These are phyloP conservation scores for Parathielavia appendiculata DNA, from an alignment of 495 filamentous ascomycete species.

Conservation along the genomic window DNA sequence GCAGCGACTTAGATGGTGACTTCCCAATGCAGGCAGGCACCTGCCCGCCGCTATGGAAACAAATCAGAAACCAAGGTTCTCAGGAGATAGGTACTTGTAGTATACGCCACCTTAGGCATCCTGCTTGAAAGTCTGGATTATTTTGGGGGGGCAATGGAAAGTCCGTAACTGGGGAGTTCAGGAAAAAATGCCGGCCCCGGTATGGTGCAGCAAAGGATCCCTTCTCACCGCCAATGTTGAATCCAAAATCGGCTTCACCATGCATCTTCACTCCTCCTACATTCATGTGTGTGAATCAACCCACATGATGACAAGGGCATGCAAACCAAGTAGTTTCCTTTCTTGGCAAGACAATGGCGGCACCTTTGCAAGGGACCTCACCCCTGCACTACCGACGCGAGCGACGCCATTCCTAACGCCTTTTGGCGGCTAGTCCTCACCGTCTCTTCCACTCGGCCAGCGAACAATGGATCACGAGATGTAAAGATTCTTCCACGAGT, in stretches of 20 bases:
- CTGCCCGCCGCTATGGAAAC: constrained; percentile 15
- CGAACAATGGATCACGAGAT: constrained; percentile 11
- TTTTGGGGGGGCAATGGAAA: too few species aligned
- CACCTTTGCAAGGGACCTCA: neutral
- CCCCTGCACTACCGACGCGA: neutral
- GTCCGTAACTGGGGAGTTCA: constrained; percentile 1
- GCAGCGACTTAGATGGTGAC: neutral
- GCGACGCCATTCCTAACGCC: too few species aligned
- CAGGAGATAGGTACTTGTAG: neutral
- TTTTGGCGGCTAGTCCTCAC: constrained; percentile 17
- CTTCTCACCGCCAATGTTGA: constrained; percentile 14
- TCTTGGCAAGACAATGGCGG: constrained; percentile 16
- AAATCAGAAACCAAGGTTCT: constrained; percentile 1
- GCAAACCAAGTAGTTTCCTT: neutral
- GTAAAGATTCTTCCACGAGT: constrained; percentile 5
- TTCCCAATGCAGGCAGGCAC: constrained; percentile 1
- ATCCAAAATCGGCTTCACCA: constrained; percentile 5
- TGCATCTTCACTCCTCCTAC: neutral
- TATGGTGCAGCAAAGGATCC: neutral
- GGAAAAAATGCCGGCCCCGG: neutral
- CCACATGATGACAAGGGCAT: constrained; percentile 12
- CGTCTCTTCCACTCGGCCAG: constrained; percentile 11
- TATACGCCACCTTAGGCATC: too few species aligned
- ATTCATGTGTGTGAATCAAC: constrained; percentile 8
- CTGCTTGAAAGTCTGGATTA: neutral